Evolutionary conservation across 2,329 filamentous ascomycete species (phyloP).

Genomic region (Botrytis cinerea): DNA sequence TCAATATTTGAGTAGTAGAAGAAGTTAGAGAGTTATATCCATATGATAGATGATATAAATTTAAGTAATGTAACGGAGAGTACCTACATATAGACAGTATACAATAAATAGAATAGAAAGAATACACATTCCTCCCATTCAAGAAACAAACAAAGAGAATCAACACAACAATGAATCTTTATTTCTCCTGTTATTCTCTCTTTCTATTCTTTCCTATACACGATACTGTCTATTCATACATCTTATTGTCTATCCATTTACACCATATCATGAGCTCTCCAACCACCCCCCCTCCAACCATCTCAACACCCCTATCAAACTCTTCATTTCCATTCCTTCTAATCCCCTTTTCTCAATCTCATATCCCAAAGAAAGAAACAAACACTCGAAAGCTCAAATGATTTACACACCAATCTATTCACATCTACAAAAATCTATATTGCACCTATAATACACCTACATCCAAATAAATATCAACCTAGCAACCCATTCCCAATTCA

Average conservation of each 20-base stretch:
- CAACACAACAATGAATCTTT: background rate
- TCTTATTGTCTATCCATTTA: background rate
- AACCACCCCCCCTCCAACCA: background rate
- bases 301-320: background rate
- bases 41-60: background rate
- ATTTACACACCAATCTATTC: background rate
- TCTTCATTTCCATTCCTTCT: background rate
- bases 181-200: background rate
- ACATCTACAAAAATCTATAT: no score
- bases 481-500: no score
- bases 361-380: accelerated
- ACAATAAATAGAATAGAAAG: no score
- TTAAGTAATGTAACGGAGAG: background rate
- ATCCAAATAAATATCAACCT: no score
- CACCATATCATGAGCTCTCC: no score
- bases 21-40: background rate
- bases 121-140: background rate
- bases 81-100: background rate
- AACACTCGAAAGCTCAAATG: background rate
- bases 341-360: accelerated
- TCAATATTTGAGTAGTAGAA: background rate
- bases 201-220: background rate
- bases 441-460: no score
- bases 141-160: background rate
- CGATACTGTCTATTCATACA: background rate